These are phyloP conservation scores for Endoconidiophora polonica DNA, from an alignment of 2,329 filamentous ascomycete species.

Conservation along the genomic window DNA sequence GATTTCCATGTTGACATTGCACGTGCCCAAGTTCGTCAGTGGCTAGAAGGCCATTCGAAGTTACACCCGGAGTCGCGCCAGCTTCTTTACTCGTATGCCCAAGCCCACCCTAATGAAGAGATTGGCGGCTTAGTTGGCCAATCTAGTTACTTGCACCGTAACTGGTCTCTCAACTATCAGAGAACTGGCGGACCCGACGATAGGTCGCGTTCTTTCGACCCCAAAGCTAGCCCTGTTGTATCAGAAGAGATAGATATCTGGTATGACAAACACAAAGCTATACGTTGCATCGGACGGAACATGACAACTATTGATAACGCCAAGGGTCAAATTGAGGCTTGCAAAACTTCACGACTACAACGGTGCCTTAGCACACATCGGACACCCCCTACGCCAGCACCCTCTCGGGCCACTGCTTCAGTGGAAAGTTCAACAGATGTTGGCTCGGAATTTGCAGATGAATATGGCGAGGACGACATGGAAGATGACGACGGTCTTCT, in stretches of 20 bases:
- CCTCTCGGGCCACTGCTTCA: not conserved
- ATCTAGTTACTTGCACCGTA: constrained; percentile 36
- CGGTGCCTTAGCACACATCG: constrained; percentile 7
- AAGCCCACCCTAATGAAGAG: constrained; percentile 30
- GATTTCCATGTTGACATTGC: constrained; percentile 35
- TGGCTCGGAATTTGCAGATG: constrained; percentile 15
- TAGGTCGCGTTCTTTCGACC: constrained; percentile 15
- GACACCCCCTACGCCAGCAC: constrained; percentile 4
- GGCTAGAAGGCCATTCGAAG: constrained; percentile 43
- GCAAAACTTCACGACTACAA: constrained; percentile 25
- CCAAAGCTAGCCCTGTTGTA: constrained; percentile 20
- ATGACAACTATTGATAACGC: constrained; percentile 47
- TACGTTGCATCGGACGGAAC: not conserved
- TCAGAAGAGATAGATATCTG: constrained; percentile 49
- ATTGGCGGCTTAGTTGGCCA: constrained; percentile 31
- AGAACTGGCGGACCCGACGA: not conserved
- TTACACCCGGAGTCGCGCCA: constrained; percentile 39
- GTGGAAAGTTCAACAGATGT: constrained; percentile 9
- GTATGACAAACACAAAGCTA: constrained; percentile 26
- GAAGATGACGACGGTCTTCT: constrained; percentile 57
- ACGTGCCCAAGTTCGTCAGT: constrained; percentile 44
- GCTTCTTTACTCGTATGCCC: constrained; percentile 38
- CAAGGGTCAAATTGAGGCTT: constrained; percentile 40
- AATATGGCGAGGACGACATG: constrained; percentile 45
- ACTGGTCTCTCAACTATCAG: constrained; percentile 32